phyloP scores from a whole-genome alignment of 768 basidiomycete genomes.

The Xerocomellus chrysenteron region DNA sequence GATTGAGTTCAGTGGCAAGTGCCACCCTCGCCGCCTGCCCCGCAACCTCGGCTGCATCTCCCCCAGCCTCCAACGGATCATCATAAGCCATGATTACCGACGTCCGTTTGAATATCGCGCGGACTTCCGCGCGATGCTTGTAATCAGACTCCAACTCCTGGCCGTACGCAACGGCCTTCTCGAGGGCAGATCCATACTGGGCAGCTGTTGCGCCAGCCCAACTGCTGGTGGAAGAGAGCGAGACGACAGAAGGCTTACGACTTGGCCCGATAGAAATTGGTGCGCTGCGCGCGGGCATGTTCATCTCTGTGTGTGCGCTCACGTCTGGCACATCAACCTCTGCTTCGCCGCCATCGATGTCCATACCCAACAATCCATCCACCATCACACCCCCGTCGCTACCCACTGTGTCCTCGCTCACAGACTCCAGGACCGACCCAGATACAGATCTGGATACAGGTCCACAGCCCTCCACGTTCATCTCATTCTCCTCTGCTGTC shows the following conservation, averaged over 20 bases:
- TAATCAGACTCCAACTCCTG: slow-evolving; percentile 69
- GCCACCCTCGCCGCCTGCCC: slow-evolving; percentile 63
- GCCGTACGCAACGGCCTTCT: slow-evolving; percentile 70
- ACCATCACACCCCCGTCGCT: slow-evolving; percentile 44
- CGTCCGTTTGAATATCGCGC: slow-evolving; percentile 66
- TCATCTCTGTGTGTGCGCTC: slow-evolving; percentile 10
- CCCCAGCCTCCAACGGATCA: slow-evolving; percentile 66
- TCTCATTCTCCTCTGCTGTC: slow-evolving; percentile 40
- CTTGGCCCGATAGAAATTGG: slow-evolving; percentile 34
- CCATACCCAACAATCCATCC: slow-evolving; percentile 54
- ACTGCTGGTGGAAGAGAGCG: slow-evolving; percentile 26
- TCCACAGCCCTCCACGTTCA: slow-evolving; percentile 28
- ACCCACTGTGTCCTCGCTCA: slow-evolving; percentile 35
- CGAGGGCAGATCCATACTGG: slow-evolving; percentile 58
- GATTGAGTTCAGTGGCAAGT: slow-evolving; percentile 76
- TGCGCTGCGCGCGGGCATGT: slow-evolving; percentile 16
- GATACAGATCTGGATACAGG: slow-evolving; percentile 25
- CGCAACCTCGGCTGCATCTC: slow-evolving; percentile 64
- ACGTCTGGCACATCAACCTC: slow-evolving; percentile 32
- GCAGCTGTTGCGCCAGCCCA: slow-evolving; percentile 28
- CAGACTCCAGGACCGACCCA: slow-evolving; percentile 26
- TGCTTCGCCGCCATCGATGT: slow-evolving; percentile 38
- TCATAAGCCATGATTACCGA: slow-evolving; percentile 80
- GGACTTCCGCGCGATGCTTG: slow-evolving; percentile 61
- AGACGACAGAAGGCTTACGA: slow-evolving; percentile 28